A percentile compares a stretch with the other conserved stretches of the same genome.
Conservation (phyloP, 1,284 basidiomycete species). For the Austroboletus novae-zelandiae region DNA sequence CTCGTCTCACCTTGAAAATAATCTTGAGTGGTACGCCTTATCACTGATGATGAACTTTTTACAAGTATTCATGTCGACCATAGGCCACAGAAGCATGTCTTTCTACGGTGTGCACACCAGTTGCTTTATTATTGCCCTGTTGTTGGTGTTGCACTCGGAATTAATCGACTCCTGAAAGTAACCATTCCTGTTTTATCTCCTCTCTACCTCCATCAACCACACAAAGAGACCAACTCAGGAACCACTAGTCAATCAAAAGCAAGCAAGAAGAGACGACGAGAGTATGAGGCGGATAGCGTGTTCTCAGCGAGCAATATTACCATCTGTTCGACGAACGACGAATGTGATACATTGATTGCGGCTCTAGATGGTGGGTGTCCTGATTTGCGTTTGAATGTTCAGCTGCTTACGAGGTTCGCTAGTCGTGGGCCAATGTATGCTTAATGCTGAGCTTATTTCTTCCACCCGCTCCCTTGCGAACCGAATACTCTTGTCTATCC, state of each 20-base stretch:
- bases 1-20: conserved; percentile 60
- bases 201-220: conserved; percentile 45
- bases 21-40: conserved; percentile 46
- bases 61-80: neutral
- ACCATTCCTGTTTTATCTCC: conserved; percentile 49
- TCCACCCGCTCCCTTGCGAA: conserved; percentile 57
- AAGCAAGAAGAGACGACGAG: conserved; percentile 73
- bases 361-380: conserved; percentile 59
- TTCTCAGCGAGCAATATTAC: conserved; percentile 55
- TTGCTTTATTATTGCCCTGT: conserved; percentile 46
- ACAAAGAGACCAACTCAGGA: conserved; percentile 22
- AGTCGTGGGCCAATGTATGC: conserved; percentile 53
- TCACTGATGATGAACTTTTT: neutral
- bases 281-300: conserved; percentile 77
- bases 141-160: conserved; percentile 47
- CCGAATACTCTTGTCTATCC: conserved; percentile 56
- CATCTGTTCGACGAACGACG: conserved; percentile 47
- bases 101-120: conserved; percentile 44
- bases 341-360: conserved; percentile 52
- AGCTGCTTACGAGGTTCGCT: conserved; percentile 6
- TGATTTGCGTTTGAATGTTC: neutral
- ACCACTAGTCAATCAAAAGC: conserved; percentile 44
- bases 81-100: conserved; percentile 44
- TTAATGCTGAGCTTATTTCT: conserved; percentile 47
- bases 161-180: conserved; percentile 55